These are phyloP conservation scores for Alternaria ventricosa DNA, from an alignment of 2,329 filamentous ascomycete species.

Conservation along the genomic window DNA sequence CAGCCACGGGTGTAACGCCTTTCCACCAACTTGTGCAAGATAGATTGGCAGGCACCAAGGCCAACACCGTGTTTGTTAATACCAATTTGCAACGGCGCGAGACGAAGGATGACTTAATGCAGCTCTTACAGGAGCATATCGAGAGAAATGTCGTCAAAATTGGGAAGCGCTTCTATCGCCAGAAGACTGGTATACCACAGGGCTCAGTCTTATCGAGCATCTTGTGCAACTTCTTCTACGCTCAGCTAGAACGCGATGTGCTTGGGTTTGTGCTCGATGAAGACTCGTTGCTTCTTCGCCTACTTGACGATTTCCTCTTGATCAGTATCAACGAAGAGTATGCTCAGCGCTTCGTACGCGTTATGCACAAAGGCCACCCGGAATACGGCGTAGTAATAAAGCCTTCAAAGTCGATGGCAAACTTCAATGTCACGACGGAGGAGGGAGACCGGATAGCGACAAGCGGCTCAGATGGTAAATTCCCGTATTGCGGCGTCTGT, in stretches of 20 bases:
- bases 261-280: slow-evolving; percentile 69
- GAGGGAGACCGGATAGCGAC: slow-evolving; percentile 43
- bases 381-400: slow-evolving; percentile 83
- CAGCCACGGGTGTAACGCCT: slow-evolving; percentile 34
- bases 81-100: slow-evolving; percentile 65
- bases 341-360: slow-evolving; percentile 74
- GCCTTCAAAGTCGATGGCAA: slow-evolving; percentile 78
- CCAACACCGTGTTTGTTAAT: slow-evolving; percentile 79
- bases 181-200: slow-evolving; percentile 89
- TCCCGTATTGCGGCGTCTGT: slow-evolving; percentile 86
- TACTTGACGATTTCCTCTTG: slow-evolving; percentile 93
- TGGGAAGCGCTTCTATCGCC: slow-evolving; percentile 85
- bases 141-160: slow-evolving; percentile 84
- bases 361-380: slow-evolving; percentile 80
- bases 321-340: slow-evolving; percentile 74
- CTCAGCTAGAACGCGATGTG: slow-evolving; percentile 75
- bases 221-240: slow-evolving; percentile 96
- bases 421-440: slow-evolving; percentile 75
- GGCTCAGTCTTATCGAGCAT: slow-evolving; percentile 86
- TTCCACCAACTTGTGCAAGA: slow-evolving; percentile 44
- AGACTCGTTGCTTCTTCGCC: slow-evolving; percentile 73
- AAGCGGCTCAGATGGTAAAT: slow-evolving; percentile 58
- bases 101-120: slow-evolving; percentile 66
- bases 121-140: slow-evolving; percentile 81
- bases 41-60: slow-evolving; percentile 44